phyloP scores from a whole-genome alignment of 2,329 filamentous ascomycete genomes.

The Aspergillus pseudoviridinutans region DNA sequence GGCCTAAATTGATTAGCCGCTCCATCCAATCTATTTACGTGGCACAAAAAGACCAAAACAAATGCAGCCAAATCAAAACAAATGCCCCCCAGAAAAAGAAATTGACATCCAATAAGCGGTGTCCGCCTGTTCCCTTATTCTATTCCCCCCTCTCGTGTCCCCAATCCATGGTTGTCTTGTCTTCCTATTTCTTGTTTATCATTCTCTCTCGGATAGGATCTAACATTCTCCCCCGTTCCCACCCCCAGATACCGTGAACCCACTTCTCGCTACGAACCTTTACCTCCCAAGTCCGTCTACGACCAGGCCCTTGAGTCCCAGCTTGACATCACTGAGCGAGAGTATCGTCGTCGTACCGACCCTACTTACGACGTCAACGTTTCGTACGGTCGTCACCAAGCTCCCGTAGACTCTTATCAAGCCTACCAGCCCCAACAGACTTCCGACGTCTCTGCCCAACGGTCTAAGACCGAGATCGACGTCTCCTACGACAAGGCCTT shows the following conservation, averaged over 20 bases:
- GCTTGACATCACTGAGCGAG: constrained; percentile 54
- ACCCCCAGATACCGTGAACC: constrained; percentile 52
- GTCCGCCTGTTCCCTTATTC: background rate
- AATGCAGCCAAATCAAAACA: constrained; percentile 1
- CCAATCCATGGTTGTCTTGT: background rate
- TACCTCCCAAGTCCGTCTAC: constrained; percentile 38
- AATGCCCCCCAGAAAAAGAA: background rate
- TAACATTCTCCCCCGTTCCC: background rate
- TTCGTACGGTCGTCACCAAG: constrained; percentile 18
- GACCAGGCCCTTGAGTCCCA: constrained; percentile 45
- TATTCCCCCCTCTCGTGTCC: background rate
- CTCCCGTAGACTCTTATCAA: constrained; percentile 15
- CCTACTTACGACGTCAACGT: constrained; percentile 49
- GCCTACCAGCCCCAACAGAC: constrained; percentile 15
- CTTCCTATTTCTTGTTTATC: background rate
- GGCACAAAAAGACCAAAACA: constrained; percentile 21
- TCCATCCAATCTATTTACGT: constrained; percentile 12
- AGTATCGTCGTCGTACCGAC: constrained; percentile 61
- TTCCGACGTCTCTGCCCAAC: constrained; percentile 22
- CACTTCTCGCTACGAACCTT: constrained; percentile 48
- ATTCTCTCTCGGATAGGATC: background rate
- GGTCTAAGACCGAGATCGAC: constrained; percentile 15
- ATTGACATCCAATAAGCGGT: background rate
- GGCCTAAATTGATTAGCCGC: constrained; percentile 9
- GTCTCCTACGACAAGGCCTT: constrained; percentile 29